Evolutionary conservation across 257 asterid genomes (phyloP).

Genomic region (Rauvolfia tetraphylla): DNA sequence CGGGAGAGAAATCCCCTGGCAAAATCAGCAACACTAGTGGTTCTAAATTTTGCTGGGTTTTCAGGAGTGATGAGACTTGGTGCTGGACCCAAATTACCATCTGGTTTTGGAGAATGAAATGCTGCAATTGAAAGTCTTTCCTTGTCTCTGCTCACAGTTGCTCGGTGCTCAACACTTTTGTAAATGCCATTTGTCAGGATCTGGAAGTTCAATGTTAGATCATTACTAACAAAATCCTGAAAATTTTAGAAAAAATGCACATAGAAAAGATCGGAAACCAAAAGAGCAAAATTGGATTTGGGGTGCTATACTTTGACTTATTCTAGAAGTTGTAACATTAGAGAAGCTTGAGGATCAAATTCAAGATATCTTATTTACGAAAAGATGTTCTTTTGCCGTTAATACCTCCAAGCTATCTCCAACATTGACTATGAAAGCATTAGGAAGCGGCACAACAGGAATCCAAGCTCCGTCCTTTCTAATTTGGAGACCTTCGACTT

Average conservation of each 20-base stretch:
- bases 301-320: too few species aligned
- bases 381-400: background rate
- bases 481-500: slow-evolving; percentile 37
- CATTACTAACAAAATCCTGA: too few species aligned
- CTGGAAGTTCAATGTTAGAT: background rate
- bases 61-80: slow-evolving; percentile 35
- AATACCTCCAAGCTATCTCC: slow-evolving; percentile 37
- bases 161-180: slow-evolving; percentile 35
- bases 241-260: too few species aligned
- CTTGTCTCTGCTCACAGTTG: slow-evolving; percentile 20
- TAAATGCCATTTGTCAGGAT: slow-evolving; percentile 34
- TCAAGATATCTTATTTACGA: slow-evolving; percentile 31
- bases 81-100: slow-evolving; percentile 25
- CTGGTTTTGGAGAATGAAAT: slow-evolving; percentile 24
- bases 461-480: slow-evolving; percentile 28
- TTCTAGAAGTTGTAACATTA: too few species aligned
- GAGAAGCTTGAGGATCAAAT: slow-evolving; percentile 21
- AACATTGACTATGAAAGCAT: slow-evolving; percentile 33
- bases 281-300: too few species aligned
- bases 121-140: slow-evolving; percentile 33
- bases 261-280: too few species aligned
- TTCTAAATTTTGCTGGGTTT: slow-evolving; percentile 44
- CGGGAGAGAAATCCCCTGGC: slow-evolving; percentile 29
- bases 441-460: slow-evolving; percentile 28
- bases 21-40: slow-evolving; percentile 28